Conservation (phyloP, 306 rosid genomes). For the Citrullus colocynthis region DNA sequence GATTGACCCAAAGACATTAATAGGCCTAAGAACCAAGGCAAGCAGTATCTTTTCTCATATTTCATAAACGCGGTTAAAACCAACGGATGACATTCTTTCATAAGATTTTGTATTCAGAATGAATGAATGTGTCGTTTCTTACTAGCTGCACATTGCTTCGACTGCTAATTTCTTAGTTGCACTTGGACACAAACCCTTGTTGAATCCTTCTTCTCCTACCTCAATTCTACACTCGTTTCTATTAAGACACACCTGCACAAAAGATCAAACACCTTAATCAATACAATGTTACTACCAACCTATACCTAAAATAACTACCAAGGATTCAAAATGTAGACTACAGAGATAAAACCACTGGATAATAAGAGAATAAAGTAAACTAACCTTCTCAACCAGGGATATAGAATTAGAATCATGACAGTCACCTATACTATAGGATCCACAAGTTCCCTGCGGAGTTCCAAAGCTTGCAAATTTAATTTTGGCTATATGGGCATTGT, state of each 20-base stretch:
- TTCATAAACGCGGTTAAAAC: no score
- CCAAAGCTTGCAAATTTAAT: conserved; percentile 80
- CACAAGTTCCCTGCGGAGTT: conserved; percentile 68
- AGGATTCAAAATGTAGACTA: background rate
- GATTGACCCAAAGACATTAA: no score
- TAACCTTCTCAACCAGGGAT: conserved; percentile 55
- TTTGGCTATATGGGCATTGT: conserved; percentile 24
- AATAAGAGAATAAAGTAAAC: background rate
- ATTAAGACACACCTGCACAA: conserved; percentile 51
- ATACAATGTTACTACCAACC: background rate
- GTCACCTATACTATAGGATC: conserved; percentile 48
- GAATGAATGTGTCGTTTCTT: background rate
- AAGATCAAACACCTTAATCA: background rate
- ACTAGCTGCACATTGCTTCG: conserved; percentile 47
- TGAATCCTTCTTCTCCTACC: conserved; percentile 42
- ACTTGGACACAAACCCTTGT: conserved; percentile 28
- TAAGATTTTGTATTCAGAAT: background rate
- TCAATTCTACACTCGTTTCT: conserved; percentile 46
- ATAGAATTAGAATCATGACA: conserved; percentile 67
- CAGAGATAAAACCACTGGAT: background rate
- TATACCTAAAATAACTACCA: no score
- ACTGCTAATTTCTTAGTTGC: conserved; percentile 63
- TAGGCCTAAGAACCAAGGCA: no score
- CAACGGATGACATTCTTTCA: no score
- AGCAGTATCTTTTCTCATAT: no score